A percentile compares a stretch with the other conserved stretches of the same genome.
Conservation (phyloP, 2,329 filamentous ascomycete genomes). For the Fusarium pseudograminearum region DNA sequence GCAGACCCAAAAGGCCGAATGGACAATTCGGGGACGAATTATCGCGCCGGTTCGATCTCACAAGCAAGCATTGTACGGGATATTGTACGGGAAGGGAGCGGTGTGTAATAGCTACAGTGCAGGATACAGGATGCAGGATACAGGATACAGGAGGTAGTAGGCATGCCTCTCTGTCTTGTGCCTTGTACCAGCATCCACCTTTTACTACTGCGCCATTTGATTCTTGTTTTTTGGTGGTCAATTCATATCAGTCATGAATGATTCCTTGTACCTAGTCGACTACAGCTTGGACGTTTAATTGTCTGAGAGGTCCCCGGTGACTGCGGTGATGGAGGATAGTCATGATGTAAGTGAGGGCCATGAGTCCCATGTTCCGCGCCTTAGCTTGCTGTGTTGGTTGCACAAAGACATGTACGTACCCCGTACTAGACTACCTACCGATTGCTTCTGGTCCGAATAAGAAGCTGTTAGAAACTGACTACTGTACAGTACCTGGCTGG, state of each 20-base stretch:
- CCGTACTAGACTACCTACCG: slow-evolving; percentile 9
- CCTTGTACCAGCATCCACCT: neutral
- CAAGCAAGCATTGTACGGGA: slow-evolving; percentile 13
- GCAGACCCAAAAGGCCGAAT: slow-evolving; percentile 15
- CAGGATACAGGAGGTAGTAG: neutral
- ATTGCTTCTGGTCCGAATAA: slow-evolving; percentile 11
- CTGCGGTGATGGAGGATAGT: slow-evolving; percentile 29
- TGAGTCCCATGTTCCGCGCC: slow-evolving; percentile 35
- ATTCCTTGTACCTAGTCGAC: neutral
- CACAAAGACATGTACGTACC: slow-evolving; percentile 30
- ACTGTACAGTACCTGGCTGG: slow-evolving; percentile 18
- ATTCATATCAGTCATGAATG: slow-evolving; percentile 12
- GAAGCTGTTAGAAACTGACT: slow-evolving; percentile 18
- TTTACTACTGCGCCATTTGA: slow-evolving; percentile 1
- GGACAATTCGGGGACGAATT: slow-evolving; percentile 11
- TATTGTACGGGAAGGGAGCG: slow-evolving; percentile 7
- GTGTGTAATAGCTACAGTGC: slow-evolving; percentile 10
- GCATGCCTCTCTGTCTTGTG: slow-evolving; percentile 20
- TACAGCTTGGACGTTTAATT: slow-evolving; percentile 19
- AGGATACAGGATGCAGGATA: neutral
- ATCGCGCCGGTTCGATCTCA: slow-evolving; percentile 12
- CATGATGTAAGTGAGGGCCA: slow-evolving; percentile 43
- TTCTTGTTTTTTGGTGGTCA: slow-evolving; percentile 6
- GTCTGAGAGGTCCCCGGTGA: slow-evolving; percentile 34
- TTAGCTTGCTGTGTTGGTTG: slow-evolving; percentile 40